phyloP scores from a whole-genome alignment of 1,139 yeast species.

The Debaryomyces subglobosus region DNA sequence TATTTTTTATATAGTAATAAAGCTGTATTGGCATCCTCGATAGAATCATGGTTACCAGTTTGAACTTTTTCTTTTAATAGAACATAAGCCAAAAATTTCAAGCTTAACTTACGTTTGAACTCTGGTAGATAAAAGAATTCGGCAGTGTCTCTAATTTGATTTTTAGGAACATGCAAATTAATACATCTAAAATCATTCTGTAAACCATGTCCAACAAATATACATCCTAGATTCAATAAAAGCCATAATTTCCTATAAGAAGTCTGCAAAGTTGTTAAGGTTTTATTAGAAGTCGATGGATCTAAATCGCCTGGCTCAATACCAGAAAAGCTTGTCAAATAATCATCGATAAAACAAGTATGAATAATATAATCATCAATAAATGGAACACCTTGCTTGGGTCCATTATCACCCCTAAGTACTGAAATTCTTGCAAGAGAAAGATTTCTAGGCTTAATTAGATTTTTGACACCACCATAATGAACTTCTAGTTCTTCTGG shows the following conservation, averaged over 20 bases:
- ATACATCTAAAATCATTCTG: slow-evolving; percentile 91
- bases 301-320: slow-evolving; percentile 91
- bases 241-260: slow-evolving; percentile 91
- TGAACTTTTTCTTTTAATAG: slow-evolving; percentile 79
- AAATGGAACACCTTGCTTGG: slow-evolving; percentile 72
- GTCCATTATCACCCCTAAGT: slow-evolving; percentile 71
- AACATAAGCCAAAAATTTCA: slow-evolving; percentile 85
- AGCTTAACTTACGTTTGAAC: slow-evolving; percentile 75
- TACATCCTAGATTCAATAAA: slow-evolving; percentile 81
- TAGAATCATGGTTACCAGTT: slow-evolving; percentile 92
- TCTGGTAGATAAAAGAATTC: slow-evolving; percentile 73
- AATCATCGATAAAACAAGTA: slow-evolving; percentile 72
- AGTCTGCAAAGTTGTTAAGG: slow-evolving; percentile 78
- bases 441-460: slow-evolving; percentile 74
- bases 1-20: slow-evolving; percentile 75
- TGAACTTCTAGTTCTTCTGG: slow-evolving; percentile 82
- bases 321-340: slow-evolving; percentile 89
- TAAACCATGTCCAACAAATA: slow-evolving; percentile 94
- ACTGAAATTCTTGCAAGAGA: slow-evolving; percentile 92
- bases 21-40: slow-evolving; percentile 94
- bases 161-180: slow-evolving; percentile 81
- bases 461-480: slow-evolving; percentile 62
- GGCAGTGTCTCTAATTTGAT: slow-evolving; percentile 89
- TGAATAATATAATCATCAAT: slow-evolving; percentile 92
- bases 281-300: slow-evolving; percentile 63